Evolutionary conservation across 345 rosid genomes (phyloP), one percentile per base, ranked within the genome.

Genomic region (Gynandropsis gynandra): DNA sequence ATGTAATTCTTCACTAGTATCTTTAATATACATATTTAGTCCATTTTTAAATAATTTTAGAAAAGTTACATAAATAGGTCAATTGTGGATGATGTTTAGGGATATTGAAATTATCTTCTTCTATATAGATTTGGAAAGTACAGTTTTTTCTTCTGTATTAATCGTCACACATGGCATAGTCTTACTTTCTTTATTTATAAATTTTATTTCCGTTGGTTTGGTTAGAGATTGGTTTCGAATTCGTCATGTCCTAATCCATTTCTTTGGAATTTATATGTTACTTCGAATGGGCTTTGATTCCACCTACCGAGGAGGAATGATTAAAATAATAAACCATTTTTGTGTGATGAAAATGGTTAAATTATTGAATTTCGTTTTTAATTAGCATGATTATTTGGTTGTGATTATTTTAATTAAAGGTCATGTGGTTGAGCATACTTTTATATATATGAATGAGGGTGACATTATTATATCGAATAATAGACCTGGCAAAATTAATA

Each of bases 301-400:
- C 50, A 63, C 61, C 67, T 47, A 63, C 60, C 20, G 16, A 5
- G 54, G 29, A 46, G 6, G 48, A 20, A 6, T 15, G n/a, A 40
- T 11, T 39, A 40, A 39, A 14, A 62, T 43, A 47, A 16, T 8
- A 46, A 9, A 8, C 53, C 40, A 61, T n/a, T 13, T 9, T 21
- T 44, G 24, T 45, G 10, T 50, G 32, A 16, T 42, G 16, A 41
- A 40, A 36, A 53, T 52, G 8, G 38, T 19, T 4, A 34, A 11
- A 60, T 8, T 8, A 29, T 40, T 40, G 19, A 20, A 15, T 34
- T 32, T 9, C 43, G 7, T 4, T 36, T 37, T n/a, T 54, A 7
- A 1, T 2, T 41, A 11, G 31, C 21, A 32, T 60, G 4, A 20
- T 21, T 51, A 35, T 20, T 34, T 27, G 16, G 32, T 48, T 39